Percentiles rank a stretch among this genome's conserved stretches.
These are phyloP conservation scores for Tephrocybe sp. DNA, from an alignment of 768 basidiomycete genomes.

Conservation along the genomic window DNA sequence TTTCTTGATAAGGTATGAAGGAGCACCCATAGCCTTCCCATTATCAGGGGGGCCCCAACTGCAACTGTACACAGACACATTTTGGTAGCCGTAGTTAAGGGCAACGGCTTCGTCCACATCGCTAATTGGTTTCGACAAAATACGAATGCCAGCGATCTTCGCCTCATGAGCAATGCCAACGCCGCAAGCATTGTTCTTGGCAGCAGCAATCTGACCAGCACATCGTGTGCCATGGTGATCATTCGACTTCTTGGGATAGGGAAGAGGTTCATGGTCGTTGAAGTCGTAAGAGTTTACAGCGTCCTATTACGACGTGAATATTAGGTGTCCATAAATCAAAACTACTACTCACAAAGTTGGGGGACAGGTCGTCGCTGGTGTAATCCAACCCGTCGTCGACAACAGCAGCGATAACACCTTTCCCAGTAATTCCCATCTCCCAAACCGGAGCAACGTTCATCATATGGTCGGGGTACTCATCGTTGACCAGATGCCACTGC, in stretches of 20 bases:
- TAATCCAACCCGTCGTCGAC: conserved; percentile 97
- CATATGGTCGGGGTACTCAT: conserved; percentile 72
- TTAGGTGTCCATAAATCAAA: neutral
- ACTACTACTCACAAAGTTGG: conserved; percentile 77
- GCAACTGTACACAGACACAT: conserved; percentile 90
- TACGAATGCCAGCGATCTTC: conserved; percentile 92
- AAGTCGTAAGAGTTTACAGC: conserved; percentile 92
- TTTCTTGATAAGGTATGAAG: conserved; percentile 86
- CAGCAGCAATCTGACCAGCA: conserved; percentile 94
- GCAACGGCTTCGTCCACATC: conserved; percentile 95
- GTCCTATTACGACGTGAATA: conserved; percentile 46
- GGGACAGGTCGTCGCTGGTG: conserved; percentile 78
- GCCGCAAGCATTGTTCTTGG: conserved; percentile 89
- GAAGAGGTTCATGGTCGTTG: conserved; percentile 87
- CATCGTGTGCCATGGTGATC: conserved; percentile 98
- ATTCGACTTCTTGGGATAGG: conserved; percentile 79
- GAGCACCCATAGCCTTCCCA: conserved; percentile 91
- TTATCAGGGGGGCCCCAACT: conserved; percentile 99
- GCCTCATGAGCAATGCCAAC: conserved; percentile 91
- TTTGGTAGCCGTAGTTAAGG: conserved; percentile 90
- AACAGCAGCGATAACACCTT: conserved; percentile 81
- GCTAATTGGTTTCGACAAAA: conserved; percentile 88
- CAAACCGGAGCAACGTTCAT: conserved; percentile 94
- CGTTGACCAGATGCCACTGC: conserved; percentile 97
- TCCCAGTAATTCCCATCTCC: conserved; percentile 87